Evolutionary conservation across 441 rosid genomes (phyloP).

Genomic region (Viola pubescens): DNA sequence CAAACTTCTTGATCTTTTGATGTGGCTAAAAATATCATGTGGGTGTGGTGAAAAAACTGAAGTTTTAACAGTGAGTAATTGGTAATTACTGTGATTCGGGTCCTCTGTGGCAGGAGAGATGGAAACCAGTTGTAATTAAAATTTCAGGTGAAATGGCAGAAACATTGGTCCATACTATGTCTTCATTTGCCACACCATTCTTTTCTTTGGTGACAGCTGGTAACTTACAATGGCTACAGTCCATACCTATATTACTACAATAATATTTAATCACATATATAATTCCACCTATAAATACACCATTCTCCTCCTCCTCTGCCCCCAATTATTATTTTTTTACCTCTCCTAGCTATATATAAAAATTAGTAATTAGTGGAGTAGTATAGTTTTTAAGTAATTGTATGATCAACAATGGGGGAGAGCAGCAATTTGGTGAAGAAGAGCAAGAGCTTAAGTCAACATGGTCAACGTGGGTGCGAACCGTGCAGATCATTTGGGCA

Average conservation of each 20-base stretch:
- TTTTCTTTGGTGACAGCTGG: conserved; percentile 19
- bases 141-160: conserved; percentile 16
- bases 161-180: conserved; percentile 22
- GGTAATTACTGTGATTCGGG: background rate
- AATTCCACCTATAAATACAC: conserved; percentile 13
- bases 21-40: background rate
- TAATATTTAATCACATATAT: background rate
- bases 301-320: background rate
- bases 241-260: conserved; percentile 7
- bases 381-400: background rate
- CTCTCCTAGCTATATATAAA: background rate
- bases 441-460: conserved; percentile 15
- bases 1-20: background rate
- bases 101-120: background rate
- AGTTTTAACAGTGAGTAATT: background rate
- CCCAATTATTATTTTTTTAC: conserved; percentile 9
- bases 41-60: background rate
- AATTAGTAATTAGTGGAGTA: too few relatives aligned
- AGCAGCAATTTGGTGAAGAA: conserved; percentile 21
- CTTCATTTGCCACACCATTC: conserved; percentile 16
- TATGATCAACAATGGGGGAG: background rate
- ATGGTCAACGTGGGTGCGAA: conserved; percentile 32
- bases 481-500: conserved; percentile 71
- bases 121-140: conserved; percentile 1
- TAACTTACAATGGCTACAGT: conserved; percentile 24